These are phyloP conservation scores for Trametes villosa DNA, from an alignment of 768 basidiomycete genomes.

Conservation along the genomic window DNA sequence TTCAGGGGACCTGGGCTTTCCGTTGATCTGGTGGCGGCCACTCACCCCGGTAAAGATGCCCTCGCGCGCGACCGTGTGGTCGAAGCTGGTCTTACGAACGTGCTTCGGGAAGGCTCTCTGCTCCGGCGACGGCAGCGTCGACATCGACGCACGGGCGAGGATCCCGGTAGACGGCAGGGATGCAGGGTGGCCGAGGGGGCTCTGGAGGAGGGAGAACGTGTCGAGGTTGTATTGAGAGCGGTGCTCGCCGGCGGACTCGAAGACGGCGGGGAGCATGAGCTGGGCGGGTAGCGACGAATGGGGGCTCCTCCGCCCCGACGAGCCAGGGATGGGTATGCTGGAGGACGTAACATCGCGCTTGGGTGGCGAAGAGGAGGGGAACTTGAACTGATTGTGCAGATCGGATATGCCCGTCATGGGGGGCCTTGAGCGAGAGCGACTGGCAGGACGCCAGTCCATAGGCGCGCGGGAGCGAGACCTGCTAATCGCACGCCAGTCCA, in stretches of 20 bases:
- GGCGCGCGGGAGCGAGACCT: constrained; percentile 88
- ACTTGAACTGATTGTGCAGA: constrained; percentile 35
- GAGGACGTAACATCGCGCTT: constrained; percentile 30
- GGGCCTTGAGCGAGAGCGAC: constrained; percentile 78
- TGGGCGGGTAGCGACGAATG: constrained; percentile 27
- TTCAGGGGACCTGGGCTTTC: constrained; percentile 69
- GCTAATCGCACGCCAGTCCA: constrained; percentile 95
- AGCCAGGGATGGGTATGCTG: constrained; percentile 33
- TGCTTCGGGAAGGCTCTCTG: constrained; percentile 75
- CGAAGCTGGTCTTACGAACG: constrained; percentile 93
- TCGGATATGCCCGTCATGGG: constrained; percentile 49
- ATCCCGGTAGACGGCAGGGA: constrained; percentile 76
- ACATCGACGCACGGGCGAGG: constrained; percentile 52
- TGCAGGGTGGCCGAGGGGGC: constrained; percentile 52
- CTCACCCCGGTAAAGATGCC: constrained; percentile 59
- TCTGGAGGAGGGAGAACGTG: constrained; percentile 31
- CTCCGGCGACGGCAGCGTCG: constrained; percentile 37
- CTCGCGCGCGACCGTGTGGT: constrained; percentile 83
- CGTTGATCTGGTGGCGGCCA: constrained; percentile 82
- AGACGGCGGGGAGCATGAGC: constrained; percentile 30
- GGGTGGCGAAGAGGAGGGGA: constrained; percentile 33
- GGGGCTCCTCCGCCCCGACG: constrained; percentile 33
- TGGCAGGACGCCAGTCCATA: constrained; percentile 88
- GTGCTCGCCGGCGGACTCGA: constrained; percentile 30
- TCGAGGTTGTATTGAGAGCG: constrained; percentile 21